Base-by-base conservation (phyloP, 345 rosid species). In the Geranium brycei region DNA sequence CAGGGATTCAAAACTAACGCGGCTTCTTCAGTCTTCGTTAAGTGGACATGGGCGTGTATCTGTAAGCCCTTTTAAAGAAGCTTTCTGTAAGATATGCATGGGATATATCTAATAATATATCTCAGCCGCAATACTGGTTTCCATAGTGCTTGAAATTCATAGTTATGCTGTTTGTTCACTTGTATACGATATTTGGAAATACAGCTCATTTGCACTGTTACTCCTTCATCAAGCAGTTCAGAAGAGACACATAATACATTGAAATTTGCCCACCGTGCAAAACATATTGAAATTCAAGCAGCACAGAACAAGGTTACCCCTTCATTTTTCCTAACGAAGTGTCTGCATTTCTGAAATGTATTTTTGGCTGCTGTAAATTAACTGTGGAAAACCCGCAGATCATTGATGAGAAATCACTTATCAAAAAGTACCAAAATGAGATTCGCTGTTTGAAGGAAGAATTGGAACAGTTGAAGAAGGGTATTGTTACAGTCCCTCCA, bases 21-120 rank as follows among this genome's bases (percentile, higher is more conserved):
- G 99, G 80, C 89, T 95, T 60, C 96, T 95, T 72, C 97, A 90
- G 78, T 95, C 92, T 63, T 95, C 97, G 64, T 72, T 95, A 71
- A 88, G 97, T 75, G 99, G 99, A 72, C 97, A 88, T 76, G 99
- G 95, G 63, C 97, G 95, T 74, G 99, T 95, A 76, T 88, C 99
- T 57, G 99, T 95, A 88, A 85, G 96, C 64, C 65, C 63, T 64
- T 66, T 47, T 67, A 58, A 35, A 64, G 16, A 41, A 64, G 15
- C 31, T 30, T 64, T 59, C 15, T 51, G 31, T 28, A 41, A 57
- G 69, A 64, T 10, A 65, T 67, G 56, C 53, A 8, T 76, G 64
- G 67, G 31, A 64, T 63, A 59, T 57, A 58, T 57, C 60, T 13
- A 51, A 5, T 47, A 47, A 47, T 13, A 47, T 47, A 47, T 47